Evolutionary conservation across 129 eudicot species (phyloP).

Genomic region (Tagetes erecta): DNA sequence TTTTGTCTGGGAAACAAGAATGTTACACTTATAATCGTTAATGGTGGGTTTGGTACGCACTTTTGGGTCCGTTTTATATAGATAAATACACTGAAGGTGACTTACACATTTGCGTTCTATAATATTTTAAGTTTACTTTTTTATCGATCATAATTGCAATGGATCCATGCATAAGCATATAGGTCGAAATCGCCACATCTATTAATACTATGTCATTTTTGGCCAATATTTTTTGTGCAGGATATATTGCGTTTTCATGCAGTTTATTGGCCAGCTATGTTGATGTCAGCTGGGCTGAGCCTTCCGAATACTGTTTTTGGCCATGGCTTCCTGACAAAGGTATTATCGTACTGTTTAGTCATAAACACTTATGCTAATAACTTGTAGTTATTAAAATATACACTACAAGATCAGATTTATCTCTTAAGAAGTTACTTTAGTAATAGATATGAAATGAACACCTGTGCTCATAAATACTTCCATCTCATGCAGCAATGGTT

Average conservation of each 20-base stretch:
- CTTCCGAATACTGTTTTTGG: conserved; percentile 92
- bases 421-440: neutral
- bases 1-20: neutral
- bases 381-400: neutral
- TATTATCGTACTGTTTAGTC: conserved; percentile 27
- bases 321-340: conserved; percentile 98
- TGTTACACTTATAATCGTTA: conserved; percentile 14
- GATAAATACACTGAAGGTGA: neutral
- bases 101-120: neutral
- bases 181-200: neutral
- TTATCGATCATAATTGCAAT: neutral
- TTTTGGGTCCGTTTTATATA: neutral
- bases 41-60: neutral
- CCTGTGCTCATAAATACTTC: conserved; percentile 40
- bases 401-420: conserved; percentile 6
- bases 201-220: neutral
- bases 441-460: conserved; percentile 11
- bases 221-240: conserved; percentile 49
- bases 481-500: conserved; percentile 62
- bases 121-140: neutral
- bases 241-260: conserved; percentile 99
- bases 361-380: neutral
- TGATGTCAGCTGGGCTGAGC: conserved; percentile 90
- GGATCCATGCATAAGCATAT: neutral
- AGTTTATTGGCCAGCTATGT: conserved; percentile 99